Evolutionary conservation across 1,284 basidiomycete species (phyloP).

Genomic region (Puccinia polysora): DNA sequence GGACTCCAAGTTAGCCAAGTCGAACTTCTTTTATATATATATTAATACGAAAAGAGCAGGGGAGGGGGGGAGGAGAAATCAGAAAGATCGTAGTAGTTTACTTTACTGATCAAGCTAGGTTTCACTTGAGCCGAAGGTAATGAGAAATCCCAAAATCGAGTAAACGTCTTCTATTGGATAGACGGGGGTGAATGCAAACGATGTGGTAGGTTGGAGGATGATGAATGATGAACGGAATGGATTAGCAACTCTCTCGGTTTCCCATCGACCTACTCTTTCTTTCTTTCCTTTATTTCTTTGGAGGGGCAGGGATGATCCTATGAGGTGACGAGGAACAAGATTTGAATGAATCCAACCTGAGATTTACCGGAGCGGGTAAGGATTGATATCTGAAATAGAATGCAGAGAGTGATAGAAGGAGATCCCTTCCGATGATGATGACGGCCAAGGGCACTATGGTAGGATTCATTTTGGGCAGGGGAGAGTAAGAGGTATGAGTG

Average conservation of each 20-base stretch:
- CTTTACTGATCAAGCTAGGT: slow-evolving; percentile 85
- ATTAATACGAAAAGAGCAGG: background rate
- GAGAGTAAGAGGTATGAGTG: background rate
- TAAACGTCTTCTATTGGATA: slow-evolving; percentile 70
- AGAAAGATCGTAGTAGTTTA: slow-evolving; percentile 51
- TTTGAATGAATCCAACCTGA: background rate
- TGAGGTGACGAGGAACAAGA: slow-evolving; percentile 22
- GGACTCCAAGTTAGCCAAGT: background rate
- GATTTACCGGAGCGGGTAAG: slow-evolving; percentile 72
- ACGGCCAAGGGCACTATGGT: slow-evolving; percentile 70
- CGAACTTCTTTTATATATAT: slow-evolving; percentile 46
- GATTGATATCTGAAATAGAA: slow-evolving; percentile 92
- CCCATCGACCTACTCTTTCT: background rate
- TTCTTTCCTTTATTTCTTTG: background rate
- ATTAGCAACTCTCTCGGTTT: background rate
- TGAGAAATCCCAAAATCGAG: slow-evolving; percentile 88
- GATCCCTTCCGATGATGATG: slow-evolving; percentile 83
- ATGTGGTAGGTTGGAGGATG: background rate
- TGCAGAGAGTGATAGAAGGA: slow-evolving; percentile 78
- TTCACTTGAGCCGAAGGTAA: slow-evolving; percentile 89
- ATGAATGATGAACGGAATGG: background rate
- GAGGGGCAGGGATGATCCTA: background rate
- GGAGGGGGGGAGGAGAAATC: background rate
- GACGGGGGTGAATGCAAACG: slow-evolving; percentile 30
- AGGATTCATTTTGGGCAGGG: background rate